Evolutionary conservation across 2,329 filamentous ascomycete species (phyloP).

Genomic region (Plectosphaerella cucumerina): DNA sequence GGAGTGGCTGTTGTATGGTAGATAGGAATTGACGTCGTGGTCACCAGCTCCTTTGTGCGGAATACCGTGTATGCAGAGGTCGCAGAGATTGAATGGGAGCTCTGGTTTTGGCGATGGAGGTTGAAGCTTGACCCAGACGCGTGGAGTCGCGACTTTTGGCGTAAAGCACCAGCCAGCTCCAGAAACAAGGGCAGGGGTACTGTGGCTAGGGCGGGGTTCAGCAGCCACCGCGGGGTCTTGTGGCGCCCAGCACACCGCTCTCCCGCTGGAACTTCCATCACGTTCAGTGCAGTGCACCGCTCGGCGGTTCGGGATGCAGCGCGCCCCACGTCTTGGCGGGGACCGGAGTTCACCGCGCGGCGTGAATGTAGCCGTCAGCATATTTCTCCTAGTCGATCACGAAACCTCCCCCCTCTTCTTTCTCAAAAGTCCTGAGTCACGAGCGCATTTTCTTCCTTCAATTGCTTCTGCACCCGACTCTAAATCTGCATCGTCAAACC

Average conservation of each 20-base stretch:
- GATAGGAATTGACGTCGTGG: no score
- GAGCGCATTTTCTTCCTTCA: no score
- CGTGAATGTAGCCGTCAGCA: background rate
- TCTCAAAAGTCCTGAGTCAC: no score
- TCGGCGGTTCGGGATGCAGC: background rate
- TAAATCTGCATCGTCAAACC: no score
- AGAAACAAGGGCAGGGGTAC: constrained; percentile 3
- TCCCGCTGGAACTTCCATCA: background rate
- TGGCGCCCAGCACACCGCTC: no score
- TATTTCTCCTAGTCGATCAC: background rate
- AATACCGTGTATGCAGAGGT: no score
- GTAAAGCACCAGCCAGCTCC: constrained; percentile 17
- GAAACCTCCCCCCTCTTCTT: background rate
- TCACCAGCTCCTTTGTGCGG: no score
- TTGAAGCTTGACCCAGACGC: constrained; percentile 10
- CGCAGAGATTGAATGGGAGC: background rate
- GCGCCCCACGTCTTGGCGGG: background rate
- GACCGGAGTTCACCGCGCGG: no score
- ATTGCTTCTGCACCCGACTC: no score
- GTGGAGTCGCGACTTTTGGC: constrained; percentile 27
- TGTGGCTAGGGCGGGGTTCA: background rate
- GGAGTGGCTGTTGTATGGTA: no score
- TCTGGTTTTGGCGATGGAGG: background rate
- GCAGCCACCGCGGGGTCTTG: constrained; percentile 2
- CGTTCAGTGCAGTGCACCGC: background rate